These are phyloP conservation scores for Neonectria ditissima DNA, from an alignment of 2,329 filamentous ascomycete genomes.

Conservation along the genomic window DNA sequence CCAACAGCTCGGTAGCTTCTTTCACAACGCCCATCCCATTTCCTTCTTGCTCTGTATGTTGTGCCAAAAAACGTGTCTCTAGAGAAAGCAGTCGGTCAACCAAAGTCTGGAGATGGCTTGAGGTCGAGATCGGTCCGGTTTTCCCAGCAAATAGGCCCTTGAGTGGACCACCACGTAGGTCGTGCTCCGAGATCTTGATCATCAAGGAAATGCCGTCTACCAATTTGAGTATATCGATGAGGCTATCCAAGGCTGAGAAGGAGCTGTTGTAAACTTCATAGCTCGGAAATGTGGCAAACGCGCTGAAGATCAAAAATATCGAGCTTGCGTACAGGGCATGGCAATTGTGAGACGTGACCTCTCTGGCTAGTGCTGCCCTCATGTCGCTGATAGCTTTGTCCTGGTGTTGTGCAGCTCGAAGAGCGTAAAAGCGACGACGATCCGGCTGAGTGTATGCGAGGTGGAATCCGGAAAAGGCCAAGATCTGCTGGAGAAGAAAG, in stretches of 20 bases:
- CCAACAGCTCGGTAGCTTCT: neutral
- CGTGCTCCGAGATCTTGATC: slow-evolving; percentile 6
- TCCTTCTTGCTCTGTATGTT: too few species aligned
- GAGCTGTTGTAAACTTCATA: slow-evolving; percentile 17
- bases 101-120: too few species aligned
- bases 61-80: too few species aligned
- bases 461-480: slow-evolving; percentile 29
- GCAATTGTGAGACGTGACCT: neutral
- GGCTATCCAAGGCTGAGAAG: slow-evolving; percentile 12
- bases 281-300: slow-evolving; percentile 22
- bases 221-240: slow-evolving; percentile 27
- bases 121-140: too few species aligned
- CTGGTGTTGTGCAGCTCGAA: slow-evolving; percentile 29
- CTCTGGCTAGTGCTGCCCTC: slow-evolving; percentile 5
- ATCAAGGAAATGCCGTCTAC: slow-evolving; percentile 19
- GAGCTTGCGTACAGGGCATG: slow-evolving; percentile 32
- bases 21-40: neutral
- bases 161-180: slow-evolving; percentile 16
- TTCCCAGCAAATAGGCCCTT: slow-evolving; percentile 4
- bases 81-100: too few species aligned
- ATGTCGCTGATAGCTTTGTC: slow-evolving; percentile 21
- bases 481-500: slow-evolving; percentile 24
- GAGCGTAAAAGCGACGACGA: slow-evolving; percentile 17
- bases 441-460: slow-evolving; percentile 21
- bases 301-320: slow-evolving; percentile 27